phyloP scores from a whole-genome alignment of 345 rosid genomes.

The Erucastrum elatum region DNA sequence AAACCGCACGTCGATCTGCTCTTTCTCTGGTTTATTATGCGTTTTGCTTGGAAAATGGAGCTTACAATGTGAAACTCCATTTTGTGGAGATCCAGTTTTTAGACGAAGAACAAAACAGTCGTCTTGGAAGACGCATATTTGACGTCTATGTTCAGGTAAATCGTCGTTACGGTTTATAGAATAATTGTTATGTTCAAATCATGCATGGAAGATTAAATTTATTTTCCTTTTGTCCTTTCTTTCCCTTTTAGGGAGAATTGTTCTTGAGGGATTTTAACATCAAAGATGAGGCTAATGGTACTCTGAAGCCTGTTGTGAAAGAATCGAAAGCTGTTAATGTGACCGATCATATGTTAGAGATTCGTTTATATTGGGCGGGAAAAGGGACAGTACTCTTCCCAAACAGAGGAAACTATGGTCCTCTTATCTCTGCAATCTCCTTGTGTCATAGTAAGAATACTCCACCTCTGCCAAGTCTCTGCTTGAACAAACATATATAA shows the following conservation, averaged over 20 bases:
- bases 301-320: constrained; percentile 28
- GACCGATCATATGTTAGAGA: constrained; percentile 42
- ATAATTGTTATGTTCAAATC: neutral
- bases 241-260: neutral
- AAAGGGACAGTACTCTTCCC: constrained; percentile 53
- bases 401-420: constrained; percentile 50
- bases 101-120: constrained; percentile 34
- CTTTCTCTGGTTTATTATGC: constrained; percentile 63
- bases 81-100: constrained; percentile 65
- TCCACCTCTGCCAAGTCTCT: neutral
- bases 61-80: constrained; percentile 54
- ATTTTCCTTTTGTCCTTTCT: neutral
- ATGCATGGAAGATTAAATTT: neutral
- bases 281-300: constrained; percentile 43
- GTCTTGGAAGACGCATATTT: constrained; percentile 57
- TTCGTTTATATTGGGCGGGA: constrained; percentile 59
- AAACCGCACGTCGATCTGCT: constrained; percentile 57
- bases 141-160: constrained; percentile 60
- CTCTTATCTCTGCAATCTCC: constrained; percentile 66
- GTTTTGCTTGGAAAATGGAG: constrained; percentile 58
- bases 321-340: constrained; percentile 29
- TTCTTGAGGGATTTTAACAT: constrained; percentile 52
- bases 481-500: neutral
- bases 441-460: constrained; percentile 40
- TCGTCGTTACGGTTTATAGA: neutral